A percentile compares a stretch with the other conserved stretches of the same genome.
These are phyloP conservation scores for Emergomyces pasteurianus DNA, from an alignment of 2,329 filamentous ascomycete species.

Conservation along the genomic window DNA sequence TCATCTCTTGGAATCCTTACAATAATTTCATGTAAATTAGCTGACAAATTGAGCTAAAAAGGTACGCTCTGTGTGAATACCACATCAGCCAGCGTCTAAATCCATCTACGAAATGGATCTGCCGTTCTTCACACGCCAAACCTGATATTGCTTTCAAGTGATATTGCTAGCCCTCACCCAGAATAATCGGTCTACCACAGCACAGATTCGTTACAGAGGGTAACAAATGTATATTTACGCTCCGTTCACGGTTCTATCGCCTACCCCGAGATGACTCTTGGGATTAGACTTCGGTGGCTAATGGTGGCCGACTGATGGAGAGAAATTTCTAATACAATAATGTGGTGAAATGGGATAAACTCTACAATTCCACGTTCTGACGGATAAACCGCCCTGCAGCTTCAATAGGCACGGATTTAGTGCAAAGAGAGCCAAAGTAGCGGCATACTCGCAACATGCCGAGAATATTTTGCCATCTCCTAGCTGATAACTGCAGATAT, in stretches of 20 bases:
- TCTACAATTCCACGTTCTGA: background rate
- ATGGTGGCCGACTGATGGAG: no score
- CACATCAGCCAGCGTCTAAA: background rate
- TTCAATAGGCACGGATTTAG: background rate
- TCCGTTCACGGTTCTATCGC: background rate
- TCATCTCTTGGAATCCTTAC: background rate
- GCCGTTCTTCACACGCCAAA: background rate
- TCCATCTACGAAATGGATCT: background rate
- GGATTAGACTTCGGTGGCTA: no score
- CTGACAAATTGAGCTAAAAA: background rate
- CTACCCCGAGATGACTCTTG: background rate
- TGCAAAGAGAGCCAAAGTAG: background rate
- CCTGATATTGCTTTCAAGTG: background rate
- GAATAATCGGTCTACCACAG: background rate
- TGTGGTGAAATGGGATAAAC: background rate
- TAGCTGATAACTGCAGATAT: background rate
- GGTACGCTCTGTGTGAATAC: background rate
- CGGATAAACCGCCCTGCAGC: background rate
- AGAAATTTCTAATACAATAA: no score
- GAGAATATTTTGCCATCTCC: background rate
- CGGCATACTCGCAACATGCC: background rate
- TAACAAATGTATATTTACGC: background rate
- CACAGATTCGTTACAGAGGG: background rate
- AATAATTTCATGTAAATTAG: background rate
- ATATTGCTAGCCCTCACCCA: background rate